Evolutionary conservation across 495 filamentous ascomycete genomes (phyloP).

Genomic region (Rhizodiscina lignyota): DNA sequence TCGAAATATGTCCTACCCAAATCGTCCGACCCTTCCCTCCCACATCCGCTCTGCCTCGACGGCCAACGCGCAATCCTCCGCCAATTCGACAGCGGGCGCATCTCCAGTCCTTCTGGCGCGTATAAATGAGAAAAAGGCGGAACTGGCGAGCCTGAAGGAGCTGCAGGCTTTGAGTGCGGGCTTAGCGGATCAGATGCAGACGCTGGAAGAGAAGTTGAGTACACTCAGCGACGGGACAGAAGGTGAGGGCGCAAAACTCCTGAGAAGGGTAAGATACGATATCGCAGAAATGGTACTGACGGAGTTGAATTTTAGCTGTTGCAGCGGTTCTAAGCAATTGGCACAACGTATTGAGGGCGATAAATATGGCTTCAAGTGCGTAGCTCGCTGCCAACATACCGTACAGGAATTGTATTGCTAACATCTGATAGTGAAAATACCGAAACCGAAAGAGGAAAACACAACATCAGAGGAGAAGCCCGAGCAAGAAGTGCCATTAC

Average conservation of each 20-base stretch:
- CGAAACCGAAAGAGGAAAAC: constrained; percentile 36
- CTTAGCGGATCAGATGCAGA: constrained; percentile 80
- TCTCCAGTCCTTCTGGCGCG: constrained; percentile 70
- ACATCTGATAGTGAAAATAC: constrained; percentile 33
- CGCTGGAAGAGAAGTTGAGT: constrained; percentile 68
- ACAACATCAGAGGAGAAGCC: constrained; percentile 11
- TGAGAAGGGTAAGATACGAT: neutral
- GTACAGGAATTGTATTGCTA: neutral
- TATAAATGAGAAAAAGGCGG: constrained; percentile 84
- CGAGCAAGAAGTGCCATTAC: constrained; percentile 36
- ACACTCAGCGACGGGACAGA: constrained; percentile 88
- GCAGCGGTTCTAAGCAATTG: constrained; percentile 87
- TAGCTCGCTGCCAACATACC: constrained; percentile 1
- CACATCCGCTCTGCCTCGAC: constrained; percentile 46
- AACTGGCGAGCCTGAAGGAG: constrained; percentile 77
- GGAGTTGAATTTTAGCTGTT: constrained; percentile 41
- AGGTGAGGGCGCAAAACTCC: constrained; percentile 44
- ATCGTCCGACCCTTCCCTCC: constrained; percentile 41
- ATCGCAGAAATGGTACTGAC: constrained; percentile 5
- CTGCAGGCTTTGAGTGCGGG: constrained; percentile 76
- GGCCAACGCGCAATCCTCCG: constrained; percentile 25
- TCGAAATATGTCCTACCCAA: constrained; percentile 47
- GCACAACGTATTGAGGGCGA: constrained; percentile 86
- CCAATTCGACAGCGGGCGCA: constrained; percentile 46
- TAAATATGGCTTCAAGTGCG: constrained; percentile 91